Base-by-base conservation (phyloP, 208 protist species). In the Acanthamoeba divionensis region DNA sequence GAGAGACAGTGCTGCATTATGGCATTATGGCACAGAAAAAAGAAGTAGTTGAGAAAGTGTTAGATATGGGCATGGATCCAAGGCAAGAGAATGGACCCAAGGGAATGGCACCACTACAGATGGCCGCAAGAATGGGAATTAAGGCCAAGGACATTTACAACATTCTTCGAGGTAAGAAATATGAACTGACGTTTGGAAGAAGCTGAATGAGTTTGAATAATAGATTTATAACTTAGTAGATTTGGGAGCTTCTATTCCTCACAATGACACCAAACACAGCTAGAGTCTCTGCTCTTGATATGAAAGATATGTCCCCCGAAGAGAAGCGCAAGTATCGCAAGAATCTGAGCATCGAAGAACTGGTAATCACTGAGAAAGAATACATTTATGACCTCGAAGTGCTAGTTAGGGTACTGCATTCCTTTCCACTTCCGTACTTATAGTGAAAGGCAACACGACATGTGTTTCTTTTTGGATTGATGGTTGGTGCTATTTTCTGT, bases 351-450 rank as follows among this genome's bases (percentile, higher is more conserved):
- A 87, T 87, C 77, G 77, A 87, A 26, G 77, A 87, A 57, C 55
- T 87, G n/a, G 36, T 87, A 21, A n/a, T 87, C 54, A 87, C 77
- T 24, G 77, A 87, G 31, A 66, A 87, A 36, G 77, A 87, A 26
- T 87, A 87, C 55, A 87, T 87, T 24, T 38, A 87, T n/a, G 77
- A 87, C 12, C 77, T 87, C 33, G 52, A 66, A 15, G 24, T 87
- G 5, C 77, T 87, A 15, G 54, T 87, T 18, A 33, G 55, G 47
- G 73, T 83, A 83, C 26, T 13, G 44, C 7, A 10, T 50, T 44
- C 8, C 26, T 29, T 13, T 26, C 52, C 26, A 24, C 8, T 79
- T 26, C 8, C n/a, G 52, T 60, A 24, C n/a, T 60, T 18, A 24
- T 60, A 24, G 18, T 60, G n/a, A n/a, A 60, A 18, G n/a, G 18